Base-by-base conservation (phyloP, 371 early-diverging fungal species). In the Entomophthora muscae region DNA sequence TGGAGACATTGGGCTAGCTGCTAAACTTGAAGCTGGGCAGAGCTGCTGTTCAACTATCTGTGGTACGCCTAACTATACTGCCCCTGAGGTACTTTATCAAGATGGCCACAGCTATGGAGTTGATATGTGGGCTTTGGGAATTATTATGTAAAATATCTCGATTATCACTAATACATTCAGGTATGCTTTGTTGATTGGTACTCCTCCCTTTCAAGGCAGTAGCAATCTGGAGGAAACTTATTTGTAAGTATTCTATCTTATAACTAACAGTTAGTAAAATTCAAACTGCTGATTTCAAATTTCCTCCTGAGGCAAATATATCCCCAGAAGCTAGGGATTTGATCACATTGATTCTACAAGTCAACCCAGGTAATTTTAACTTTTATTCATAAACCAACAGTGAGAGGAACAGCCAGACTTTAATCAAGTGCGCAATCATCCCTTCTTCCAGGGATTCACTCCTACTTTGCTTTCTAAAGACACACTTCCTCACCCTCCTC, bases 61-160 rank as follows among this genome's bases (percentile, higher is more conserved):
- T 70, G 99, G 99, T n/a, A 99, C 99, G 1, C 98, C 98, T 3
- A 98, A 98, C 68, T 99, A 98, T 69, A 90, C 98, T 88, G n/a
- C n/a, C n/a, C n/a, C n/a, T n/a, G n/a, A n/a, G n/a, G n/a, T n/a
- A n/a, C n/a, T n/a, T n/a, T n/a, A 88, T 73, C 80, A 78, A 60
- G 70, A 71, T 5, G 97, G 98, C 1, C 99, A 99, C 72, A 88
- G 94, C 59, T 94, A 83, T 71, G 95, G 93, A 68, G 99, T 88
- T 13, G 99, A 99, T 70, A 82, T 98, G 63, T 99, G 99, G 99
- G 90, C 95, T 2, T 71, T 96, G 0, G 99, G 99, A 29, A 85
- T 98, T 3, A 81, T 98, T 30, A 82, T 95, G 85, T 95, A 82
- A 51, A 51, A 12, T 51, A 51, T 51, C n/a, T 12, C 51, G n/a